A percentile compares a stretch with the other conserved stretches of the same genome.
Conservation (phyloP, 441 rosid species). For the Populus hybrid region DNA sequence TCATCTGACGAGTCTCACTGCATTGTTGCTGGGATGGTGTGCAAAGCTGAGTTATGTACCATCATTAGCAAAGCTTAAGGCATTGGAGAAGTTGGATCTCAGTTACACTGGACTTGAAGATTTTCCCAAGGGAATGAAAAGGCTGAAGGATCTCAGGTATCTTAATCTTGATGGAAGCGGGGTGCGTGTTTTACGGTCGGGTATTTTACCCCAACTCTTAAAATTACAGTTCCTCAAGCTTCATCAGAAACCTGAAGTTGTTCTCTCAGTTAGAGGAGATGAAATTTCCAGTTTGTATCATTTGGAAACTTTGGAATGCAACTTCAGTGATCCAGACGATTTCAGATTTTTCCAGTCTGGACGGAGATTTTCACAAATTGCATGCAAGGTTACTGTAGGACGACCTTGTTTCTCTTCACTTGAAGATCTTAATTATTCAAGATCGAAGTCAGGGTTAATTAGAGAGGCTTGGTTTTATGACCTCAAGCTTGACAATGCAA, state of each 20-base stretch:
- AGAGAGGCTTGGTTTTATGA: no score
- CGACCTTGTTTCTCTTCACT: no score
- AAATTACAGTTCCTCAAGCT: not conserved
- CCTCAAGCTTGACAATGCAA: no score
- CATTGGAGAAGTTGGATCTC: conserved; percentile 11
- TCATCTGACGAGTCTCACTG: no score
- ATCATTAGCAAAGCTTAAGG: not conserved
- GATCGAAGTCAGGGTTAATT: no score
- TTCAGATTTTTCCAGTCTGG: not conserved
- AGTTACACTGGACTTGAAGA: not conserved
- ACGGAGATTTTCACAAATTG: rapidly evolving
- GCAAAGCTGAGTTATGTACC: not conserved
- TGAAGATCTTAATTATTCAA: no score
- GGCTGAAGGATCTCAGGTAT: not conserved
- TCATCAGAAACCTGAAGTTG: not conserved
- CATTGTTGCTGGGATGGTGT: not conserved
- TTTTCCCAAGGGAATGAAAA: not conserved
- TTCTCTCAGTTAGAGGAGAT: not conserved
- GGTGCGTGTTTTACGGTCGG: not conserved
- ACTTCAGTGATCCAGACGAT: no score
- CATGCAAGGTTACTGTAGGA: no score
- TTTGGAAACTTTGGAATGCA: not conserved
- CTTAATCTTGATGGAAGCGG: not conserved
- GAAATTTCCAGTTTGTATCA: conserved; percentile 1
- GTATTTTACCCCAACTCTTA: not conserved